These are phyloP conservation scores for slime mould (Dictyostelium discoideum) DNA, from an alignment of 78 protist species.

Conservation along the genomic window DNA sequence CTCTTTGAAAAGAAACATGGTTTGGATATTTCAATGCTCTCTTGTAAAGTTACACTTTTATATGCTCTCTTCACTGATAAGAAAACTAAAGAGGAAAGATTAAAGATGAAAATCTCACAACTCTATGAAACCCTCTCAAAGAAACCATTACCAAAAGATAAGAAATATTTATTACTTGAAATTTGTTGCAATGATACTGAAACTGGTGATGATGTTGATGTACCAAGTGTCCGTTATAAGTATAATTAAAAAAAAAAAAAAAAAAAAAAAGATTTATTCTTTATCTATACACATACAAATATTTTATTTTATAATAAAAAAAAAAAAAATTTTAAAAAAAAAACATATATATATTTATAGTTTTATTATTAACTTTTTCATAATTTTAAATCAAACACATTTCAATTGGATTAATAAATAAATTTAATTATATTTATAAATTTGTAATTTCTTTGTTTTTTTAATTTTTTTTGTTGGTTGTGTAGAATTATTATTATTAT, in stretches of 20 bases:
- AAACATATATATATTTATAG: too few relatives aligned
- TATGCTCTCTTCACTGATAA: slow-evolving; percentile 71
- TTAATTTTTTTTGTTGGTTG: too few relatives aligned
- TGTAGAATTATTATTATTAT: too few relatives aligned
- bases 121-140: slow-evolving; percentile 54
- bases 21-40: slow-evolving; percentile 86
- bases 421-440: too few relatives aligned
- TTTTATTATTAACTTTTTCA: too few relatives aligned
- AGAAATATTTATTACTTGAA: slow-evolving; percentile 71
- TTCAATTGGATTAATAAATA: too few relatives aligned
- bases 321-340: too few relatives aligned
- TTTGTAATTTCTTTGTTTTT: too few relatives aligned
- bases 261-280: not conserved
- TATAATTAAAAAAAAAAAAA: slow-evolving; percentile 27
- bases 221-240: slow-evolving; percentile 70
- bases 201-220: slow-evolving; percentile 73
- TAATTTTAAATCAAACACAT: too few relatives aligned
- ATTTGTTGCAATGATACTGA: slow-evolving; percentile 75
- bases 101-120: slow-evolving; percentile 11
- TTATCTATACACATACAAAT: too few relatives aligned
- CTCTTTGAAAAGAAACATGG: slow-evolving; percentile 70
- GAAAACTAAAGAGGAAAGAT: slow-evolving; percentile 68
- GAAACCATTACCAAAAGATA: slow-evolving; percentile 67
- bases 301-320: too few relatives aligned
- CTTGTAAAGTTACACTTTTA: slow-evolving; percentile 85